Percentiles rank a stretch among this genome's conserved stretches.
phyloP scores from a whole-genome alignment of 495 filamentous ascomycete species.

The Staphylotrichum tortipilum region DNA sequence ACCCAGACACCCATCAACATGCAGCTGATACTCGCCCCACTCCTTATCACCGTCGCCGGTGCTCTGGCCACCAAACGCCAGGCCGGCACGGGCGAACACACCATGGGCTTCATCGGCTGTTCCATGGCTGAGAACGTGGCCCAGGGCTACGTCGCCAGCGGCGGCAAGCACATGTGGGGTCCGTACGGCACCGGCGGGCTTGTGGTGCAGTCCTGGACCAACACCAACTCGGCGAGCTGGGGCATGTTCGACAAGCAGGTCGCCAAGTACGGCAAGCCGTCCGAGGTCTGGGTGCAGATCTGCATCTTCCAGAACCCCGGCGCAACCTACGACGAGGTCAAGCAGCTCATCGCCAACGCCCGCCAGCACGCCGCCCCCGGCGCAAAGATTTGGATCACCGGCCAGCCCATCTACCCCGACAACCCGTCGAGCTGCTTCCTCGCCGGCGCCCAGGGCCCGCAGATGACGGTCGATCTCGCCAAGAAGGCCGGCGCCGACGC shows the following conservation, averaged over 20 bases:
- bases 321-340: conserved; percentile 22
- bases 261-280: neutral
- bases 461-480: conserved; percentile 19
- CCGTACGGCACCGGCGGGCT: conserved; percentile 24
- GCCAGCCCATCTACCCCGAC: conserved; percentile 23
- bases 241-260: conserved; percentile 14
- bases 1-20: neutral
- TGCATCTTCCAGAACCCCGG: conserved; percentile 24
- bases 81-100: neutral
- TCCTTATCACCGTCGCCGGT: neutral
- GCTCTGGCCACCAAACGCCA: neutral
- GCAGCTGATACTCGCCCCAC: neutral
- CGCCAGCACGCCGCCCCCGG: conserved; percentile 20
- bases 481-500: conserved; percentile 18
- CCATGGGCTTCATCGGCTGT: conserved; percentile 28
- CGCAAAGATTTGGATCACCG: conserved; percentile 23
- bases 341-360: conserved; percentile 22
- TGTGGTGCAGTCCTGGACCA: conserved; percentile 23
- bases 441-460: conserved; percentile 15
- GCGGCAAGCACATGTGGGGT: conserved; percentile 20
- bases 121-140: conserved; percentile 29
- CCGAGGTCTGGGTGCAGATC: conserved; percentile 11
- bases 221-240: conserved; percentile 18
- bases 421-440: conserved; percentile 17
- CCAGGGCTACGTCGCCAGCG: conserved; percentile 20